Percentiles rank a stretch among this genome's conserved stretches.
These are phyloP conservation scores for Paxillus ammoniavirescens DNA, from an alignment of 768 basidiomycete species.

Conservation along the genomic window DNA sequence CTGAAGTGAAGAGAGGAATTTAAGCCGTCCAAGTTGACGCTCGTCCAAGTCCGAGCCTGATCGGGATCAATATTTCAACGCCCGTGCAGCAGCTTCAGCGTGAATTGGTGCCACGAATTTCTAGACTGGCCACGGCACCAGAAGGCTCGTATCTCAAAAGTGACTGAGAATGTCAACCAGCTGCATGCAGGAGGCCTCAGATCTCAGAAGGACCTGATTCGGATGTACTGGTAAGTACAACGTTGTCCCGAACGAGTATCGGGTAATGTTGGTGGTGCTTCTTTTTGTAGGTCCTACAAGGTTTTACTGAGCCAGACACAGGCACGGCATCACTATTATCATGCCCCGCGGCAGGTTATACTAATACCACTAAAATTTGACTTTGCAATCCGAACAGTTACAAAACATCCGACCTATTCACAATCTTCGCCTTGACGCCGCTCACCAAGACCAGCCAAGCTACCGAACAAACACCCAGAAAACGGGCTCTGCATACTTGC, in stretches of 20 bases:
- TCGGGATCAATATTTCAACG: not conserved
- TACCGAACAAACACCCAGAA: too few relatives aligned
- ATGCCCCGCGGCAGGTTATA: not conserved
- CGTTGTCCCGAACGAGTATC: not conserved
- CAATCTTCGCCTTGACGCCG: too few relatives aligned
- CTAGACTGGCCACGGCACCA: not conserved
- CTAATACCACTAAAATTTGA: not conserved
- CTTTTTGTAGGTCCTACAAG: not conserved
- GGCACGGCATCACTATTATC: not conserved
- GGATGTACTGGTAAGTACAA: not conserved
- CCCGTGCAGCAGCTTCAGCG: not conserved
- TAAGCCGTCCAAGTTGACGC: slow-evolving; percentile 4
- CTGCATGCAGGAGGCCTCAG: not conserved
- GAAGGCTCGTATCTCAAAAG: not conserved
- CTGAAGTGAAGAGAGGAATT: slow-evolving; percentile 5
- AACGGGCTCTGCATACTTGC: too few relatives aligned
- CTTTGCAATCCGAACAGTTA: not conserved
- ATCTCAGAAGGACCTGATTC: not conserved
- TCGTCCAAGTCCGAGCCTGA: slow-evolving; percentile 7
- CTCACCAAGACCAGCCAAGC: too few relatives aligned
- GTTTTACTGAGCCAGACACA: not conserved
- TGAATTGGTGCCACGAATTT: not conserved
- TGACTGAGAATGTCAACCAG: not conserved
- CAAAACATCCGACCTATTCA: not conserved
- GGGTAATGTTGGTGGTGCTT: not conserved